Evolutionary conservation across 805 yeast species (phyloP), one percentile per base, ranked within the genome.

Genomic region (Saccharomyces eubayanus): DNA sequence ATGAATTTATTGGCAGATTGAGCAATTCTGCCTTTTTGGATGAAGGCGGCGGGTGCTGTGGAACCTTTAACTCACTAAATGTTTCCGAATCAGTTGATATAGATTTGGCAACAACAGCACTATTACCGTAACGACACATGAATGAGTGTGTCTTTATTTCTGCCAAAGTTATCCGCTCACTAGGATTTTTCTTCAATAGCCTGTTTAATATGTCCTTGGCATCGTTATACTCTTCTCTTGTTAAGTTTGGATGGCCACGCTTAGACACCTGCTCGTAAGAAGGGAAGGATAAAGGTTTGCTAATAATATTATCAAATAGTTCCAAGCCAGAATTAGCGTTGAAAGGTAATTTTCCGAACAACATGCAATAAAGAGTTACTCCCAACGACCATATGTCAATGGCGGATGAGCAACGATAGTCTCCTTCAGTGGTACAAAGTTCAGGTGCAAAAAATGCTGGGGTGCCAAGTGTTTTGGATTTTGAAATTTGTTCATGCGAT

Each of bases 341-440:
- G 67, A 92, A 94, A 2, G 99, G 99, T 46, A 94, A 79, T 57
- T 78, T 77, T 11, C 99, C 99, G 72, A 88, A 92, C 14, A 92
- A 66, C 43, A 94, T 72, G 66, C 97, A 91, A 69, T 83, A 94
- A n/a, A 94, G 72, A 0, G 98, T 91, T 5, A 92, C 90, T 9
- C 99, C 99, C 24, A 90, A 70, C 0, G 99, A 96, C 99, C 99
- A 94, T n/a, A 92, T 86, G 71, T 94, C 99, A 53, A 94, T 87
- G 68, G 87, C 89, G 65, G 83, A 77, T 51, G 88, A 84, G 46
- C 92, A 85, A 51, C 76, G 80, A 5, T 83, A 80, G 28, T 68
- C 66, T 47, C 63, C 57, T 31, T 64, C 67, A 0, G 87, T 83
- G 52, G 77, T 77, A 65, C 97, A 91, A 49, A 91, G 75, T 67